phyloP scores from a whole-genome alignment of 2,329 filamentous ascomycete species.

The Clarireedia homoeocarpa region DNA sequence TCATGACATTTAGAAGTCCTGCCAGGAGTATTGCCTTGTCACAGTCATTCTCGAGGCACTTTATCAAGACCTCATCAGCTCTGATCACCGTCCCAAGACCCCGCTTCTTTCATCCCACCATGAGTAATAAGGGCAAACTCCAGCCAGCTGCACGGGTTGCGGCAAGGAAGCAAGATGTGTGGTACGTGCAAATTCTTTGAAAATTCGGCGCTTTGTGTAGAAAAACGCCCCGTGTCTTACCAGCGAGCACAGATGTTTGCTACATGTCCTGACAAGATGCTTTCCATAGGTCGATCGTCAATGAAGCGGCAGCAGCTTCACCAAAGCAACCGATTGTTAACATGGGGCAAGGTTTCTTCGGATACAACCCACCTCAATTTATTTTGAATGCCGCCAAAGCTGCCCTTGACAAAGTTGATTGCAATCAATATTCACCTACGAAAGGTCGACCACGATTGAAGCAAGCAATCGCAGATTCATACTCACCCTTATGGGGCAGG shows the following conservation, averaged over 20 bases:
- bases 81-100: neutral
- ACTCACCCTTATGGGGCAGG: conserved; percentile 81
- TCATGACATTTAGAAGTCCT: conserved; percentile 13
- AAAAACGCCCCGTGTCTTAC: neutral
- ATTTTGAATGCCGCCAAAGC: conserved; percentile 86
- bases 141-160: conserved; percentile 47
- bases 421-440: conserved; percentile 97
- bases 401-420: conserved; percentile 84
- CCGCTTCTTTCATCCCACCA: conserved; percentile 22
- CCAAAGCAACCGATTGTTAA: conserved; percentile 58
- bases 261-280: neutral
- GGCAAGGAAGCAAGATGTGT: conserved; percentile 49
- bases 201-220: neutral
- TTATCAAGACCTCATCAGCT: neutral
- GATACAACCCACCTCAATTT: conserved; percentile 89
- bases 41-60: neutral
- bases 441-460: conserved; percentile 85
- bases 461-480: conserved; percentile 88
- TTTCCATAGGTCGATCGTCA: conserved; percentile 51
- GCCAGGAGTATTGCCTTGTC: conserved; percentile 1
- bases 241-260: neutral
- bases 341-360: conserved; percentile 67
- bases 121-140: conserved; percentile 29
- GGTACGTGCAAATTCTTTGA: conserved; percentile 33
- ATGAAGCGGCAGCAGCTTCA: conserved; percentile 55